These are phyloP conservation scores for Marchantia paleacea DNA, from an alignment of 225 moss, liverwort and hornwort genomes.

Conservation along the genomic window DNA sequence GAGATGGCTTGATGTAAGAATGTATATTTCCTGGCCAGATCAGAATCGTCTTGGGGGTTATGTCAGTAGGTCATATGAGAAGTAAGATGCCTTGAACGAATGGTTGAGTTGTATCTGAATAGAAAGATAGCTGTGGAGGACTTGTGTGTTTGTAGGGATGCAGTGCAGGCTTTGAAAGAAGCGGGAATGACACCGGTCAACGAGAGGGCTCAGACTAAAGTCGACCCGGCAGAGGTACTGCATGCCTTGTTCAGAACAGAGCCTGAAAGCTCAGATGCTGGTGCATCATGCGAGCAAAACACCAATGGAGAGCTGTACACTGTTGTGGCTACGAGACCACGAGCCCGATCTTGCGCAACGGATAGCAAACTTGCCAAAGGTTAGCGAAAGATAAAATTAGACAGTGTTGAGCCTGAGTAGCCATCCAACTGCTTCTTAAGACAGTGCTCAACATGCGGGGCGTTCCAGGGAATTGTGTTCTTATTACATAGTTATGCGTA, in stretches of 20 bases:
- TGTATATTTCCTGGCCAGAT: too few relatives aligned
- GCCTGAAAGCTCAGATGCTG: background rate
- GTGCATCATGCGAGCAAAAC: background rate
- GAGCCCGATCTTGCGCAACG: background rate
- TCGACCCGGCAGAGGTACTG: conserved; percentile 32
- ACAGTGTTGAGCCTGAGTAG: background rate
- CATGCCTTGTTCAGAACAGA: conserved; percentile 34
- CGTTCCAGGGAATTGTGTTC: background rate
- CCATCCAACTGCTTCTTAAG: background rate
- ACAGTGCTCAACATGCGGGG: background rate
- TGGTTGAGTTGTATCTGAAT: background rate
- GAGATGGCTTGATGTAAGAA: too few relatives aligned
- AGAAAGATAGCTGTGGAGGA: conserved; percentile 7
- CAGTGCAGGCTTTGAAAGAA: conserved; percentile 35
- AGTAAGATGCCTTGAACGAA: background rate
- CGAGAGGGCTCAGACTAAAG: conserved; percentile 4
- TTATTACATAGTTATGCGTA: background rate
- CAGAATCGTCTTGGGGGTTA: too few relatives aligned
- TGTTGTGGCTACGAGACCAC: conserved; percentile 30
- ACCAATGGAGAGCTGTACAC: conserved; percentile 22
- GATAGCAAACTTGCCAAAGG: background rate
- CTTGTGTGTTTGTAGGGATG: conserved; percentile 25
- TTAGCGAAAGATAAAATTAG: background rate
- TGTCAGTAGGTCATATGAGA: too few relatives aligned
- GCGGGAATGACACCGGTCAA: conserved; percentile 31